Evolutionary conservation across 371 early-diverging fungal species (phyloP).

Genomic region (Nematocida sp.): DNA sequence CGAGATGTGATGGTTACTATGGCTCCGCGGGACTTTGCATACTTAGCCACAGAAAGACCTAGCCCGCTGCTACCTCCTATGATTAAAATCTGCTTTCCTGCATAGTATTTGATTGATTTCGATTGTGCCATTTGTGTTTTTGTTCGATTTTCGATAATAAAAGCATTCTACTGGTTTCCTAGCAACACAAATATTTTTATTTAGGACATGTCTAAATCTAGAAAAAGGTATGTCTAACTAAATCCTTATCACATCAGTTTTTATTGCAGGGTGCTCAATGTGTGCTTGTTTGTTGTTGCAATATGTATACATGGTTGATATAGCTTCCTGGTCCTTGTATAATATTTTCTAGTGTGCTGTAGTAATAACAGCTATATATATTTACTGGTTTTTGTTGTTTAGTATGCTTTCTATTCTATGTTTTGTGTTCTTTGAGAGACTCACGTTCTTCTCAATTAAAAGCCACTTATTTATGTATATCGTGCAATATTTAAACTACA

Average conservation of each 20-base stretch:
- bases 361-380: not conserved
- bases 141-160: too few relatives aligned
- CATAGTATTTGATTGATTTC: not conserved
- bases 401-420: slow-evolving; percentile 71
- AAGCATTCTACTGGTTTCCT: too few relatives aligned
- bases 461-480: slow-evolving; percentile 68
- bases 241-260: not conserved
- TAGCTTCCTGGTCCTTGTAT: too few relatives aligned
- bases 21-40: slow-evolving; percentile 76
- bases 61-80: slow-evolving; percentile 88
- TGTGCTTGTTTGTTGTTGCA: not conserved
- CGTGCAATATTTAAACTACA: slow-evolving; percentile 26
- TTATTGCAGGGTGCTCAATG: not conserved
- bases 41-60: slow-evolving; percentile 77
- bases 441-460: slow-evolving; percentile 74
- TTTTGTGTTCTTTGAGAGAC: slow-evolving; percentile 77
- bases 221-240: too few relatives aligned
- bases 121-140: too few relatives aligned
- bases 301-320: too few relatives aligned
- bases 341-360: not conserved
- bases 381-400: slow-evolving; percentile 26
- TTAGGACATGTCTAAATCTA: too few relatives aligned
- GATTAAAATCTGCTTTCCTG: slow-evolving; percentile 75
- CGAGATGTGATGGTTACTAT: slow-evolving; percentile 83
- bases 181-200: too few relatives aligned